Evolutionary conservation across 306 rosid species (phyloP).

Genomic region (Ochetophila trinervis): DNA sequence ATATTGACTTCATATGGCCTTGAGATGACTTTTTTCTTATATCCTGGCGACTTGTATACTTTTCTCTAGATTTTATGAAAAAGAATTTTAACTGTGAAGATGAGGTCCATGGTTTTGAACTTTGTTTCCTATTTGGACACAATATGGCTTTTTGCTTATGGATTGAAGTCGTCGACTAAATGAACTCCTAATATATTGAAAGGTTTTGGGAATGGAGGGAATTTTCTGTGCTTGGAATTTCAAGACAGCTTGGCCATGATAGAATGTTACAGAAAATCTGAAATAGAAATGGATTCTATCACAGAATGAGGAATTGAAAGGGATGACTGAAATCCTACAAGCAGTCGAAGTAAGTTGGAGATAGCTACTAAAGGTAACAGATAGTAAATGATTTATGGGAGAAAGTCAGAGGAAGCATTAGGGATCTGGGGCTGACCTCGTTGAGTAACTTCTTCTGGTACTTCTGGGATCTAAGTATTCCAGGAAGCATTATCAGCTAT

Average conservation of each 20-base stretch:
- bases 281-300: too few species aligned
- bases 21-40: neutral
- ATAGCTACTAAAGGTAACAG: neutral
- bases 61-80: neutral
- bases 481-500: slow-evolving; percentile 2
- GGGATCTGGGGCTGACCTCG: neutral
- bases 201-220: neutral
- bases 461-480: too few species aligned
- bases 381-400: neutral
- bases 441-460: neutral
- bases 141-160: too few species aligned
- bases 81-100: too few species aligned
- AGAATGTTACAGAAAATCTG: neutral
- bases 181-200: too few species aligned
- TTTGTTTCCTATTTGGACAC: too few species aligned
- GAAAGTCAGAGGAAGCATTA: neutral
- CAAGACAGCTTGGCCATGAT: neutral
- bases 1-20: neutral
- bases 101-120: too few species aligned
- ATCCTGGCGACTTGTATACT: neutral
- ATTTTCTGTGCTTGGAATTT: neutral
- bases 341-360: neutral
- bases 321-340: neutral
- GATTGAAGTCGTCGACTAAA: too few species aligned
- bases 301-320: neutral